These are phyloP conservation scores for Skeletonema costatum DNA, from an alignment of 108 stramenopile species.

Conservation along the genomic window DNA sequence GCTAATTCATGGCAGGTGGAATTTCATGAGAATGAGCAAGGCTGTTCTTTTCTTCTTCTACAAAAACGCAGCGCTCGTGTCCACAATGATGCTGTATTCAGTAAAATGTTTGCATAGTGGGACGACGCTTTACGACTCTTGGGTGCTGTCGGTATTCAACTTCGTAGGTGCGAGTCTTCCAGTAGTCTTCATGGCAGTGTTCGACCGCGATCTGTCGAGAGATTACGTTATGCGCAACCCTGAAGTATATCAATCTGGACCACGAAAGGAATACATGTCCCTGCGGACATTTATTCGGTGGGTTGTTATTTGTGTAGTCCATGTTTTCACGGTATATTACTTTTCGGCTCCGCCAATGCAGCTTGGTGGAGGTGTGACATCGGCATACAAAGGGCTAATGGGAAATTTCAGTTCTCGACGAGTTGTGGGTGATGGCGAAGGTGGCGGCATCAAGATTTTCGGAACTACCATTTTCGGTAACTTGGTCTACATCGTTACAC, in stretches of 20 bases:
- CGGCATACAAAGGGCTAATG: constrained; percentile 75
- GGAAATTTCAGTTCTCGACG: constrained; percentile 25
- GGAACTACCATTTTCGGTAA: constrained; percentile 75
- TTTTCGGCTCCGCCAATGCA: constrained; percentile 48
- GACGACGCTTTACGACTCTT: constrained; percentile 79
- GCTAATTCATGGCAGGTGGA: constrained; percentile 97
- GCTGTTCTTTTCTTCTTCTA: constrained; percentile 96
- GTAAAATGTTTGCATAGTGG: constrained; percentile 80
- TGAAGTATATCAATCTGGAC: constrained; percentile 78
- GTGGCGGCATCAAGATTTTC: constrained; percentile 75
- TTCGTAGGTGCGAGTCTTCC: constrained; percentile 86
- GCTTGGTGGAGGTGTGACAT: constrained; percentile 67
- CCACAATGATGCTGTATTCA: constrained; percentile 70
- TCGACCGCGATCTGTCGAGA: constrained; percentile 91
- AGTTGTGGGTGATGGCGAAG: constrained; percentile 76
- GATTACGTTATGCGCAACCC: constrained; percentile 78
- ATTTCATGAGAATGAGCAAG: constrained; percentile 90
- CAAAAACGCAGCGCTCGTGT: constrained; percentile 95
- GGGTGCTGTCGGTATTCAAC: constrained; percentile 86
- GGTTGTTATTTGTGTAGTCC: constrained; percentile 63
- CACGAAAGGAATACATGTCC: constrained; percentile 75
- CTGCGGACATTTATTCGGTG: constrained; percentile 68
- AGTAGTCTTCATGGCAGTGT: constrained; percentile 84
- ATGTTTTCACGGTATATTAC: constrained; percentile 73
- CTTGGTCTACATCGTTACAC: constrained; percentile 64